phyloP scores from a whole-genome alignment of 2,329 filamentous ascomycete genomes.

The Purpureocillium lavendulum region DNA sequence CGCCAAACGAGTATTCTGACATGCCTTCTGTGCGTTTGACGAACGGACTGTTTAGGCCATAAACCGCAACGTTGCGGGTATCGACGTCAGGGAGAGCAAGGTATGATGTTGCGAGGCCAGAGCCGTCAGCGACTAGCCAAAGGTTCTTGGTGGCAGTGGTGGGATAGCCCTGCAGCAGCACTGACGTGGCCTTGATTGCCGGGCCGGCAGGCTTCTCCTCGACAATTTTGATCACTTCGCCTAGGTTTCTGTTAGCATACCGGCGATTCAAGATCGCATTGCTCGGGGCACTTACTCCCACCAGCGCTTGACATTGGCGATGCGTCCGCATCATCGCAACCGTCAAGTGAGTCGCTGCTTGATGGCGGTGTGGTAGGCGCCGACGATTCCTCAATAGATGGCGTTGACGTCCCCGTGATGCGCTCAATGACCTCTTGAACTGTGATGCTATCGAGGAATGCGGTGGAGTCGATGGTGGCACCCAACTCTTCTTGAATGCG shows the following conservation, averaged over 20 bases:
- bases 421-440: not conserved
- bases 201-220: not conserved
- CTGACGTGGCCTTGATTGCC: conserved; percentile 12
- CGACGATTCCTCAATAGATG: not conserved
- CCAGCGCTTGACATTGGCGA: not conserved
- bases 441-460: not conserved
- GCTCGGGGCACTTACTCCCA: too few species aligned
- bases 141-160: conserved; percentile 7
- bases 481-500: not conserved
- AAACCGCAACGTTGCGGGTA: not conserved
- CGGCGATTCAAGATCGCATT: too few species aligned
- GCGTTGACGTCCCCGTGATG: not conserved
- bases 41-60: conserved; percentile 5
- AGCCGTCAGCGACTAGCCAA: conserved; percentile 20
- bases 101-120: conserved; percentile 19
- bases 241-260: not conserved
- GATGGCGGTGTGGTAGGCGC: not conserved
- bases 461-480: not conserved
- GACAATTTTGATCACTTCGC: not conserved
- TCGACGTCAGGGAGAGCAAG: conserved; percentile 5
- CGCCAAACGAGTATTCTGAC: not conserved
- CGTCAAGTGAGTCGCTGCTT: too few species aligned
- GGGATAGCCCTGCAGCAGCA: conserved; percentile 12
- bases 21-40: conserved; percentile 2
- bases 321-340: not conserved